These are phyloP conservation scores for Moringa oleifera DNA, from an alignment of 345 rosid genomes.

Conservation along the genomic window DNA sequence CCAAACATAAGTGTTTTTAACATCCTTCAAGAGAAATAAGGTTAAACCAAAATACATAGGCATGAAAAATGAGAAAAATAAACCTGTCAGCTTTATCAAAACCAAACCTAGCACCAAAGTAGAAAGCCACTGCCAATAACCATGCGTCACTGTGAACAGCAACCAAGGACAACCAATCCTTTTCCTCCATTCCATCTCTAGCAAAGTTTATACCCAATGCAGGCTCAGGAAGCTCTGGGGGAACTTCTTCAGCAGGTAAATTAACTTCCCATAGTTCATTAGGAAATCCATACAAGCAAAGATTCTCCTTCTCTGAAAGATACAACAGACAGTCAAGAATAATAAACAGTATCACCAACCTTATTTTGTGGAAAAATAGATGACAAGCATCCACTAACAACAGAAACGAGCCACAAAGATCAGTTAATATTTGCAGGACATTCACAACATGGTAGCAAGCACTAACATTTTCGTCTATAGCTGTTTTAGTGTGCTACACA, in stretches of 20 bases:
- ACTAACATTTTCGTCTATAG: neutral
- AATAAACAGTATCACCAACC: conserved; percentile 6
- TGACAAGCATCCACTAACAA: neutral
- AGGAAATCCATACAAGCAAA: conserved; percentile 77
- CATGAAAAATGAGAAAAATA: conserved; percentile 6
- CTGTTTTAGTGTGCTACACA: neutral
- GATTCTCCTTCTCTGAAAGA: conserved; percentile 74
- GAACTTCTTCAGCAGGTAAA: conserved; percentile 89
- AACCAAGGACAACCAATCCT: conserved; percentile 79
- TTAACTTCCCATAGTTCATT: conserved; percentile 76
- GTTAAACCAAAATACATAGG: neutral
- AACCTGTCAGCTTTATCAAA: conserved; percentile 75
- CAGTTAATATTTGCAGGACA: neutral
- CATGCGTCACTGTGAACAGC: conserved; percentile 86
- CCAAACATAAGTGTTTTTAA: neutral
- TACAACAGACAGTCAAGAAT: conserved; percentile 3
- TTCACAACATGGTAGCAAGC: neutral
- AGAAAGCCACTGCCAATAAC: conserved; percentile 69
- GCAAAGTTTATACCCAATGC: conserved; percentile 87
- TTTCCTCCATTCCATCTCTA: conserved; percentile 76
- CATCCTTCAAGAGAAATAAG: neutral
- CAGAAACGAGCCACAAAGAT: neutral
- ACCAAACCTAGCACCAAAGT: conserved; percentile 73
- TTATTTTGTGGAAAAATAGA: neutral
- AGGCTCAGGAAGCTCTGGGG: conserved; percentile 92